These are phyloP conservation scores for Talaromyces adpressus DNA, from an alignment of 495 filamentous ascomycete species.

Conservation along the genomic window DNA sequence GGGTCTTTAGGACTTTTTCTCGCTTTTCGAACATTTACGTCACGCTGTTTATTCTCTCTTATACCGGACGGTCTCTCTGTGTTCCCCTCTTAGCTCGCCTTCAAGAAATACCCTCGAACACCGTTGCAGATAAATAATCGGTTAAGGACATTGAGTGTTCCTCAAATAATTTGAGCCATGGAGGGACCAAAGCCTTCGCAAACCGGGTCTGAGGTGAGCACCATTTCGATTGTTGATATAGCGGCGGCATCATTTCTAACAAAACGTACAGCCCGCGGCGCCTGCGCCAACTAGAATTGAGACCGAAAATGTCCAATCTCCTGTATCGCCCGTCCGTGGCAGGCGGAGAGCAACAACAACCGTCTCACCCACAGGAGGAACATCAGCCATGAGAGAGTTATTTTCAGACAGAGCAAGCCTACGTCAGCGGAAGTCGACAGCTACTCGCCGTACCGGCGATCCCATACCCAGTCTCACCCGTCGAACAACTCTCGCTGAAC, in stretches of 20 bases:
- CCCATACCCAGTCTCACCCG: slow-evolving; percentile 19
- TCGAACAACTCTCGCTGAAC: slow-evolving; percentile 23
- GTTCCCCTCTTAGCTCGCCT: neutral
- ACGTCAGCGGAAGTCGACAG: neutral
- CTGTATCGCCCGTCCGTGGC: neutral
- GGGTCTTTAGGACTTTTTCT: neutral
- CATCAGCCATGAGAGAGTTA: neutral
- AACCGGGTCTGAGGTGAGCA: neutral
- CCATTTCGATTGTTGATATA: neutral
- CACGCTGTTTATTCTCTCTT: neutral
- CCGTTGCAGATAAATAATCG: neutral
- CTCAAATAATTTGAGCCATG: neutral
- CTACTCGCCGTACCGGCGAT: slow-evolving; percentile 2
- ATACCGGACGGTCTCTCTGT: neutral
- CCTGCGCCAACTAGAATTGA: neutral
- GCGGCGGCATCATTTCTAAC: neutral
- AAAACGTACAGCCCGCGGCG: neutral
- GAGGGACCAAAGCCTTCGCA: neutral
- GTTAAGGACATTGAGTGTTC: neutral
- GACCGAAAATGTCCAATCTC: neutral
- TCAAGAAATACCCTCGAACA: neutral
- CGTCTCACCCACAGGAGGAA: neutral
- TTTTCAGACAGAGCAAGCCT: neutral
- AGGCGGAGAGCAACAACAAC: neutral
- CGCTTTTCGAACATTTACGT: neutral